Base-by-base conservation (phyloP, 1,284 basidiomycete genomes). In the Fomitopsis palustris region DNA sequence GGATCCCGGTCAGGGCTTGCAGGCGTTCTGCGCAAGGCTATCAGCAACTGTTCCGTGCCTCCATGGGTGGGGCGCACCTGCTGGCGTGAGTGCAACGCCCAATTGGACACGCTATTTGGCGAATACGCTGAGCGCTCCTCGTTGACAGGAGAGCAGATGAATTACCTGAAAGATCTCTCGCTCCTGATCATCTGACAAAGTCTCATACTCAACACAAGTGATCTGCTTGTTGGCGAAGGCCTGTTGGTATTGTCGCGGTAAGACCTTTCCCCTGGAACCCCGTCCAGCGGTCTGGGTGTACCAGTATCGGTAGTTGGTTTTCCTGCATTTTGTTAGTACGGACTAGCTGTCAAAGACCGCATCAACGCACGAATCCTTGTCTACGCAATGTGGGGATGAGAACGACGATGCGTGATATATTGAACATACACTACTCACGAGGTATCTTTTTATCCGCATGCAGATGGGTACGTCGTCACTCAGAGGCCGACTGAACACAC, bases 111-210 rank as follows among this genome's bases (percentile, higher is more conserved):
- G 74, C 80, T 82, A n/a, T n/a, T n/a, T n/a, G n/a, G n/a, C n/a
- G n/a, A n/a, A n/a, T n/a, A n/a, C n/a, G n/a, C n/a, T n/a, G n/a
- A n/a, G n/a, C n/a, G n/a, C n/a, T n/a, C n/a, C n/a, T n/a, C n/a
- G n/a, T n/a, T n/a, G n/a, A n/a, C n/a, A n/a, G n/a, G n/a, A 49
- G 8, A n/a, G 42, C 37, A 49, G 6, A 31, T 35, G 23, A 58
- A 72, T 51, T 57, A 86, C 87, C 73, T 88, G 85, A 73, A 92
- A 92, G 16, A 92, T 88, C 63, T 92, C 89, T 42, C 88, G 77
- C 63, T 90, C 87, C 55, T 86, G 81, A 14, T 78, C 74, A 60
- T 85, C 83, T 0, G 70, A 74, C 10, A 92, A 75, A 33, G 83
- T 82, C 43, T 83, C 77, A 62, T 89, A 91, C 66, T 91, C 87